Conservation (phyloP, 2,329 filamentous ascomycete genomes). For the Dryadomyces quercus-mongolicae region DNA sequence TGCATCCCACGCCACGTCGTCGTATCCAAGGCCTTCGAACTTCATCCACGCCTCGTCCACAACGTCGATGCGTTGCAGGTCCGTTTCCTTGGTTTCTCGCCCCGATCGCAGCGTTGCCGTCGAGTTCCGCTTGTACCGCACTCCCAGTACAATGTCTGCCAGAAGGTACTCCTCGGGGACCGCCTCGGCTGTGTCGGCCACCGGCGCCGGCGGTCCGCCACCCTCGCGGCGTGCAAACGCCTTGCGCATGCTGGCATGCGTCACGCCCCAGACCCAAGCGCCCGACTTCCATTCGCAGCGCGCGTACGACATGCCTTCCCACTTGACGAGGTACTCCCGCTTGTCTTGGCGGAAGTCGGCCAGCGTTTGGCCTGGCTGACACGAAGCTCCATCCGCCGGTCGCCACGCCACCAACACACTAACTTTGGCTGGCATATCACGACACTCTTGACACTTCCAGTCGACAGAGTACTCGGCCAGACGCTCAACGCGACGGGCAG, state of each 20-base stretch:
- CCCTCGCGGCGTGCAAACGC: constrained; percentile 64
- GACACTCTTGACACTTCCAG: constrained; percentile 75
- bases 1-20: constrained; percentile 81
- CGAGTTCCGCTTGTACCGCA: constrained; percentile 41
- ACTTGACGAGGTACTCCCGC: constrained; percentile 91
- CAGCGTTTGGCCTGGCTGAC: constrained; percentile 33
- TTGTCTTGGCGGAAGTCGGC: constrained; percentile 55
- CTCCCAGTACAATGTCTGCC: constrained; percentile 79
- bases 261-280: constrained; percentile 72
- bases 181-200: constrained; percentile 62
- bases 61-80: constrained; percentile 56
- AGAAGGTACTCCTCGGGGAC: constrained; percentile 79
- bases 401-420: constrained; percentile 82
- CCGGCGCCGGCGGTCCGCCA: constrained; percentile 46
- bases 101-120: constrained; percentile 14
- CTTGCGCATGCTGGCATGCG: constrained; percentile 49
- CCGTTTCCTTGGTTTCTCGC: constrained; percentile 40
- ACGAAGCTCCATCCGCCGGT: constrained; percentile 26
- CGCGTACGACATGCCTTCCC: constrained; percentile 69
- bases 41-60: constrained; percentile 73
- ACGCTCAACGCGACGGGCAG: constrained; percentile 42
- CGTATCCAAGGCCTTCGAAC: constrained; percentile 83
- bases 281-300: constrained; percentile 81
- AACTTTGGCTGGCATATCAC: constrained; percentile 49
- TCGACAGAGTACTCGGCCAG: constrained; percentile 60